Base-by-base conservation (phyloP, 1,284 basidiomycete species). In the Trichosporon faecale region DNA sequence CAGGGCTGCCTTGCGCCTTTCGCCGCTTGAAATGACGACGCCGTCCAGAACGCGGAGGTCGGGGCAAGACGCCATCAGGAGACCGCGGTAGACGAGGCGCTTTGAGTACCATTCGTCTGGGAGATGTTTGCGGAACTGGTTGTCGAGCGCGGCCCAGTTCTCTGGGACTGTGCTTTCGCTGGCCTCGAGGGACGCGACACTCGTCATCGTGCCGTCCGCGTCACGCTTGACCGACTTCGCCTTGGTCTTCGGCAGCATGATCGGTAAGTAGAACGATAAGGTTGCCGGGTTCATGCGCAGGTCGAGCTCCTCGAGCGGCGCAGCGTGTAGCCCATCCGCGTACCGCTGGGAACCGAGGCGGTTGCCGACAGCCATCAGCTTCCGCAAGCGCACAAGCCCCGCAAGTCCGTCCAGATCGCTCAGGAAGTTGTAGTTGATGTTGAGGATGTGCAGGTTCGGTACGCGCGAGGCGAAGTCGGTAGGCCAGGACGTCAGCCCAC, bases 281-380 rank as follows among this genome's bases (percentile, higher is more conserved):
- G 94, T 96, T 73, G 91, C 92, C 66, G 95, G 94, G 80, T 98
- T 97, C 93, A 95, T 95, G 85, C 91, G 88, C 83, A 97, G 88
- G 84, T 98, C 94, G 44, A 95, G 82, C 88, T 92, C 89, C 85
- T 96, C 93, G 73, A 94, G 91, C 60, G 83, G 90, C 2, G 86
- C 85, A 63, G 88, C 87, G 73, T 87, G 87, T 72, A 95, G 84
- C 52, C 91, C 86, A 68, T 88, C 86, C 80, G 94, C 63, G 80
- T 89, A 90, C 46, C 89, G 85, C 80, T 89, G 89, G 9, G 60
- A 40, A 7, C 80, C 83, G 77, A 97, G 82, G 74, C 94, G 87
- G 75, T 90, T 91, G 66, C 94, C 95, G 76, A 97, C 91, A 69
- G 93, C 87, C 66, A 89, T 93, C 76, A 97, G 83, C 85, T 93